These are phyloP conservation scores for Cerioporus squamosus DNA, from an alignment of 1,284 basidiomycete genomes.

Conservation along the genomic window DNA sequence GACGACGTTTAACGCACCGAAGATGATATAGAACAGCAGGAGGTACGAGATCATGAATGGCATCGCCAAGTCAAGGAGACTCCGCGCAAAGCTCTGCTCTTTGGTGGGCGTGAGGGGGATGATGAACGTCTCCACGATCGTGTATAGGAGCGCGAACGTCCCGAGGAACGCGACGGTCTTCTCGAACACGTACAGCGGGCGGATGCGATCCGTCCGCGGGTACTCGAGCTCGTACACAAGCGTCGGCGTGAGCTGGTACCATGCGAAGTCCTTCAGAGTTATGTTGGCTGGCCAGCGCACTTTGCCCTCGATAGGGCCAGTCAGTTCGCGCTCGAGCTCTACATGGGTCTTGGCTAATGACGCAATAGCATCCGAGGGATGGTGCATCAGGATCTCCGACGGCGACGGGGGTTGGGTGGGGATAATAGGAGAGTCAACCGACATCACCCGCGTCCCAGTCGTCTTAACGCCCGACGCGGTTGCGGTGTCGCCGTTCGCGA, in stretches of 20 bases:
- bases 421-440: slow-evolving; percentile 12
- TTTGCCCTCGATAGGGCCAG: slow-evolving; percentile 65
- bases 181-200: slow-evolving; percentile 92
- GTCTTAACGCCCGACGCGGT: slow-evolving; percentile 28
- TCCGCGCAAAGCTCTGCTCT: slow-evolving; percentile 76
- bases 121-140: slow-evolving; percentile 94
- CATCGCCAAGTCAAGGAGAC: slow-evolving; percentile 85
- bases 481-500: slow-evolving; percentile 24
- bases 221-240: slow-evolving; percentile 98
- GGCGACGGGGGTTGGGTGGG: slow-evolving; percentile 24
- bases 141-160: slow-evolving; percentile 91
- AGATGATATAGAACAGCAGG: slow-evolving; percentile 84
- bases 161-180: slow-evolving; percentile 96
- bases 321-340: slow-evolving; percentile 80
- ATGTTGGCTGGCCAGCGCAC: slow-evolving; percentile 90
- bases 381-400: slow-evolving; percentile 67
- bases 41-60: slow-evolving; percentile 92
- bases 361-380: slow-evolving; percentile 73
- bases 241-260: slow-evolving; percentile 91
- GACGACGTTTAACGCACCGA: slow-evolving; percentile 52
- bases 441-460: slow-evolving; percentile 30
- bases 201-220: slow-evolving; percentile 89
- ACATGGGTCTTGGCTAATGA: slow-evolving; percentile 78
- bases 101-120: slow-evolving; percentile 77
- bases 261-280: slow-evolving; percentile 82